Evolutionary conservation across 208 protist species (phyloP), one percentile per base, ranked within the genome.

Genomic region (Leishmania aethiopica): DNA sequence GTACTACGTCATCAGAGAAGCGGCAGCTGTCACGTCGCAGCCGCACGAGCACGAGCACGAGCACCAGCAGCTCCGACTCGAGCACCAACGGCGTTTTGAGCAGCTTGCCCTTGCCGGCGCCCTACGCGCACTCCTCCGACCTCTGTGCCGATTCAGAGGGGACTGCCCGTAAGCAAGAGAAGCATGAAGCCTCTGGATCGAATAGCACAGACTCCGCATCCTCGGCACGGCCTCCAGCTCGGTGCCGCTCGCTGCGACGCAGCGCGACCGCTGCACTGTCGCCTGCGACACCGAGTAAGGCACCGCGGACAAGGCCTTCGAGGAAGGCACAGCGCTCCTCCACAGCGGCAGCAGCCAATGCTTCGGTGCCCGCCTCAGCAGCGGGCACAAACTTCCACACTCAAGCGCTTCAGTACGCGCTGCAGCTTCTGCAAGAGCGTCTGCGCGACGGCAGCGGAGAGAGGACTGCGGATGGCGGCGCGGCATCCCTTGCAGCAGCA

Each of bases 321-420:
- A 51, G 35, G 17, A 77, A 45, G 51, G 73, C 1, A 10, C 47
- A 22, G n/a, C 51, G 28, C 53, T 77, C 51, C 53, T 62, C 73
- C n/a, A 10, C 73, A 32, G 73, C 35, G 73, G 51, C n/a, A 62
- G 51, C 15, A 19, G 35, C 73, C 25, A n/a, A 42, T 42, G 13
- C n/a, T 45, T 77, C 73, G 51, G 32, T 42, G n/a, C 0, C 15
- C 10, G 53, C 51, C 5, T 77, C 73, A 40, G 73, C 75, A 32
- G 75, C 66, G 3, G 69, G 35, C 1, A 15, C 77, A 40, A 45
- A 47, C 60, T 81, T 81, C 49, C 82, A 85, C 49, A 81, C 55
- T 8, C 70, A 85, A 55, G 77, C 82, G 7, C 70, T 85, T 66
- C 72, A 81, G 62, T 85, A 85, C 64, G 72, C 72, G n/a, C 53